Conservation (phyloP, 208 protist genomes). For the Trypanosoma cruzi region DNA sequence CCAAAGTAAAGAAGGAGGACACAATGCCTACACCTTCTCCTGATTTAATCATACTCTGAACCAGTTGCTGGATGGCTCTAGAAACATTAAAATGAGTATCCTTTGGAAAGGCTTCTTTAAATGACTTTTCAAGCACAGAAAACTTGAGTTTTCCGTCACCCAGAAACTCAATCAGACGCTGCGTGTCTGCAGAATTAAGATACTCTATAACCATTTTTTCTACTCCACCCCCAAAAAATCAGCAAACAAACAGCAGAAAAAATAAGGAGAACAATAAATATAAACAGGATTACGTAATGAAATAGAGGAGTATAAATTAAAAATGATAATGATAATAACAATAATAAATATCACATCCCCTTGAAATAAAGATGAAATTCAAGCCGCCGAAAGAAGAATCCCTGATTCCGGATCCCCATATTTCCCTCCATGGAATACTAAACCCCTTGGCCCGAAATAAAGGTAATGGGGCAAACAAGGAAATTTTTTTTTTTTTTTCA, state of each 20-base stretch:
- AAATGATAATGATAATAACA: background rate
- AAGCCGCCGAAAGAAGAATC: constrained; percentile 23
- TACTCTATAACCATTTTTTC: constrained; percentile 35
- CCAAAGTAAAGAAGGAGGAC: constrained; percentile 50
- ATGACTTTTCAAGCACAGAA: constrained; percentile 45
- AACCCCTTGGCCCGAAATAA: constrained; percentile 16
- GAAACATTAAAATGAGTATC: constrained; percentile 40
- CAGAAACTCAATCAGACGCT: constrained; percentile 37
- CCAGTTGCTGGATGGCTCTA: constrained; percentile 37
- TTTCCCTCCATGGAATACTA: constrained; percentile 23
- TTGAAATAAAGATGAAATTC: constrained; percentile 9
- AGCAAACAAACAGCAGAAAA: constrained; percentile 15
- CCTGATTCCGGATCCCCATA: constrained; percentile 23
- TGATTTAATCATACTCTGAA: constrained; percentile 46
- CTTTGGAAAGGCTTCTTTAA: constrained; percentile 52
- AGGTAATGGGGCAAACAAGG: constrained; percentile 30
- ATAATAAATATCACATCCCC: constrained; percentile 10
- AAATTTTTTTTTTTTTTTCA: constrained; percentile 28
- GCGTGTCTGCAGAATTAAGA: constrained; percentile 30
- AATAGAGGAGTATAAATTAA: too few relatives aligned
- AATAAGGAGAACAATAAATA: background rate
- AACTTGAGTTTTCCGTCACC: constrained; percentile 43
- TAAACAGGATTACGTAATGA: too few relatives aligned
- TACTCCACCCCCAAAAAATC: constrained; percentile 7
- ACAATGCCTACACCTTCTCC: constrained; percentile 52